These are phyloP conservation scores for Hypericum perforatum DNA, from an alignment of 345 rosid genomes.

Conservation along the genomic window DNA sequence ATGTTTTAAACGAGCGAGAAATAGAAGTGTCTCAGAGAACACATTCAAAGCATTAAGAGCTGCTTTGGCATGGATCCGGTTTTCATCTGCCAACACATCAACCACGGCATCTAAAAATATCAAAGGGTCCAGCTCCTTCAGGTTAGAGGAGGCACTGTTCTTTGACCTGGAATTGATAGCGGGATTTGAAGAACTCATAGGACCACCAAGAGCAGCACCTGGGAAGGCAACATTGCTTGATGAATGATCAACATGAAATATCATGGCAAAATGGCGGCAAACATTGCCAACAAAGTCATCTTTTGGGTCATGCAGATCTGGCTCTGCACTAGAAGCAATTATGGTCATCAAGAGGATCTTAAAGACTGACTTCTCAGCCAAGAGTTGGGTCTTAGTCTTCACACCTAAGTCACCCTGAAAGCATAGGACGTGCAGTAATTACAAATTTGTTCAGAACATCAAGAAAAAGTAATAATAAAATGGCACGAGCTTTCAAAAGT, in stretches of 20 bases:
- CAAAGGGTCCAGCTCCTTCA: slow-evolving; percentile 87
- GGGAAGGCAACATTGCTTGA: slow-evolving; percentile 45
- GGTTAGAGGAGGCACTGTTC: slow-evolving; percentile 42
- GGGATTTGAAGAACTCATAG: slow-evolving; percentile 41
- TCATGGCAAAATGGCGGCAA: slow-evolving; percentile 91
- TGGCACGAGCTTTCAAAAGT: too few relatives aligned
- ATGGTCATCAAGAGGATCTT: slow-evolving; percentile 76
- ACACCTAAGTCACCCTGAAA: slow-evolving; percentile 94
- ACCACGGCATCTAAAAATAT: slow-evolving; percentile 89
- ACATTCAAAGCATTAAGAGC: slow-evolving; percentile 70
- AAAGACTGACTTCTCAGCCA: slow-evolving; percentile 98
- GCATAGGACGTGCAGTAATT: not conserved
- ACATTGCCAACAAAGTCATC: slow-evolving; percentile 76
- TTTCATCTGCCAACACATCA: slow-evolving; percentile 88
- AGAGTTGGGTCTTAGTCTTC: slow-evolving; percentile 95
- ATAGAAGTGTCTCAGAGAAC: slow-evolving; percentile 79
- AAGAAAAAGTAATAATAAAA: too few relatives aligned
- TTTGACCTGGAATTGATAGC: slow-evolving; percentile 49
- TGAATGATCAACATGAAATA: slow-evolving; percentile 58
- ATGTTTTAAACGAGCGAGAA: slow-evolving; percentile 91
- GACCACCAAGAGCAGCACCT: slow-evolving; percentile 38
- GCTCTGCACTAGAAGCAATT: slow-evolving; percentile 78
- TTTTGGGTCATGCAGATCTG: slow-evolving; percentile 60
- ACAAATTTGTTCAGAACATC: too few relatives aligned
- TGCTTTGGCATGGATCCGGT: slow-evolving; percentile 86